Conservation (phyloP, 23 red algal species). For the Gracilaria caudata region DNA sequence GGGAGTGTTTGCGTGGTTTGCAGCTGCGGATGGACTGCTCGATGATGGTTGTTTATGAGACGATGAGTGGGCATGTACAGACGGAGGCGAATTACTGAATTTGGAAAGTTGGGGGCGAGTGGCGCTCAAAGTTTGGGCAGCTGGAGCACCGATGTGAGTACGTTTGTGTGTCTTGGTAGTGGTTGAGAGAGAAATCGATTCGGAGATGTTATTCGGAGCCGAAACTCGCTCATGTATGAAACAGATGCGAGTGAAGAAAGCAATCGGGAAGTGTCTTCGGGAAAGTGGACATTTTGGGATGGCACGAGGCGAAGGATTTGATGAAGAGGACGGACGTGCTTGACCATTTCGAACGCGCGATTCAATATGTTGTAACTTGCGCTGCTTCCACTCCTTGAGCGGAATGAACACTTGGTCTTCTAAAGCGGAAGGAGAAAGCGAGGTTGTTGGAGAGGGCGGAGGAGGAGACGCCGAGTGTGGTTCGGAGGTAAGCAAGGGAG, state of each 20-base stretch:
- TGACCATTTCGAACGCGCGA: slow-evolving; percentile 23
- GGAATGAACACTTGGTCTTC: slow-evolving; percentile 50
- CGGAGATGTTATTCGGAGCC: not conserved
- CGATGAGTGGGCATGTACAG: not conserved
- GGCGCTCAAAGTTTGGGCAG: not conserved
- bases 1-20: not conserved
- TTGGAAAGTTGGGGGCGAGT: not conserved
- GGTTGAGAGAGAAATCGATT: not conserved
- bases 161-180: not conserved
- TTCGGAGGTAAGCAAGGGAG: not conserved
- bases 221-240: not conserved
- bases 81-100: not conserved
- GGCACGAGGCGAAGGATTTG: not conserved
- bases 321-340: not conserved
- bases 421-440: slow-evolving; percentile 4
- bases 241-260: slow-evolving; percentile 1
- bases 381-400: slow-evolving; percentile 71
- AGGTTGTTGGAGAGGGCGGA: not conserved
- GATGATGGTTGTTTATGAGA: not conserved
- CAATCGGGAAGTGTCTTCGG: not conserved
- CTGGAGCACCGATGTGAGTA: not conserved
- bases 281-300: not conserved
- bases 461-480: not conserved
- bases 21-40: not conserved
- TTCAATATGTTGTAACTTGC: slow-evolving; percentile 44